Percentiles rank a stretch among this genome's conserved stretches.
Evolutionary conservation across 495 filamentous ascomycete species (phyloP).

Genomic region (Aspergillus diversus): DNA sequence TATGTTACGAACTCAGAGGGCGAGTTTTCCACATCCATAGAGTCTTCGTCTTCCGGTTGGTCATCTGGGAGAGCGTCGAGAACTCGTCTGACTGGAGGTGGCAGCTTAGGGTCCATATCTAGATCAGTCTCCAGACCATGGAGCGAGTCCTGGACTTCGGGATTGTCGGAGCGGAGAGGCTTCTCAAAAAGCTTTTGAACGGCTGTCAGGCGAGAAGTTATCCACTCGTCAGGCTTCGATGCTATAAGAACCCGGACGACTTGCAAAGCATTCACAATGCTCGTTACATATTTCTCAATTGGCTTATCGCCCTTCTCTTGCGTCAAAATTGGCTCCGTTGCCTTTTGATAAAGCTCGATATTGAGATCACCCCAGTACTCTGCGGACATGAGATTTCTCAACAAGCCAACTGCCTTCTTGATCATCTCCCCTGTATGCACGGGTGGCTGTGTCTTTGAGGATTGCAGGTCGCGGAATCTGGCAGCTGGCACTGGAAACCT

Average conservation of each 20-base stretch:
- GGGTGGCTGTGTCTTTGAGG: conserved; percentile 47
- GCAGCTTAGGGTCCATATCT: conserved; percentile 56
- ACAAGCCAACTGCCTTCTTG: conserved; percentile 77
- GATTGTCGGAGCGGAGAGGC: conserved; percentile 79
- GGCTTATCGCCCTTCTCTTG: conserved; percentile 67
- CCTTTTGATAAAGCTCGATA: conserved; percentile 85
- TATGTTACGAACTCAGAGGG: conserved; percentile 81
- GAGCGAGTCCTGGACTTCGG: conserved; percentile 90
- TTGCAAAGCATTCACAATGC: conserved; percentile 89
- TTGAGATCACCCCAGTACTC: conserved; percentile 92
- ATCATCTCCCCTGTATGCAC: conserved; percentile 72
- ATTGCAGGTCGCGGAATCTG: conserved; percentile 59
- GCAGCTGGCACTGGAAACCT: conserved; percentile 74
- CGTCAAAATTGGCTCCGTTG: conserved; percentile 80
- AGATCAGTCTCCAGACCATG: conserved; percentile 70
- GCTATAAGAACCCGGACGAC: conserved; percentile 86
- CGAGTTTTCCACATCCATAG: conserved; percentile 76
- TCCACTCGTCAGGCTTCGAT: conserved; percentile 87
- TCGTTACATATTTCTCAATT: conserved; percentile 74
- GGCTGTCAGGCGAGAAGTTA: conserved; percentile 69
- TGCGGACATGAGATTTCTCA: conserved; percentile 85
- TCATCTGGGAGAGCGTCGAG: conserved; percentile 91
- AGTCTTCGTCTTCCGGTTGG: conserved; percentile 83
- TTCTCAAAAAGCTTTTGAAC: conserved; percentile 93
- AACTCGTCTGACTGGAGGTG: conserved; percentile 75